These are phyloP conservation scores for Oryza meyeriana DNA, from an alignment of 176 grass and related monocot species.

Conservation along the genomic window DNA sequence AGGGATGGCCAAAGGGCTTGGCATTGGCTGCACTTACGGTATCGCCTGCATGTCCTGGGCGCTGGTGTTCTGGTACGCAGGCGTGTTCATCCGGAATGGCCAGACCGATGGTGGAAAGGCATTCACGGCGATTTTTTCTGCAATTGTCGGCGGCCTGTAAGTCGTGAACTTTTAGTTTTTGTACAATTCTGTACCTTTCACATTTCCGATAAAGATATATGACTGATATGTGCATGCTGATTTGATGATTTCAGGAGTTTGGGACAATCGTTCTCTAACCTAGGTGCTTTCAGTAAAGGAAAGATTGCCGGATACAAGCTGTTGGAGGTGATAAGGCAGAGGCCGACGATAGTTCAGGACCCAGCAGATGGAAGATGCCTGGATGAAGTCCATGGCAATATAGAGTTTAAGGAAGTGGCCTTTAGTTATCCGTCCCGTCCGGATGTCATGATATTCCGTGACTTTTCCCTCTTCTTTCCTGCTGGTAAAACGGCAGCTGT, in stretches of 20 bases:
- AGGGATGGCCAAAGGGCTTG: slow-evolving; percentile 84
- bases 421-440: slow-evolving; percentile 86
- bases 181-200: neutral
- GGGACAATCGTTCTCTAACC: slow-evolving; percentile 84
- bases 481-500: slow-evolving; percentile 68
- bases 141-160: slow-evolving; percentile 84
- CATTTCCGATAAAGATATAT: neutral
- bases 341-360: slow-evolving; percentile 71
- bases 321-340: slow-evolving; percentile 83
- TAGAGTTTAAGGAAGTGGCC: slow-evolving; percentile 80
- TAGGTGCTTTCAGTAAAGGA: slow-evolving; percentile 94
- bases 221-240: neutral
- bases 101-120: slow-evolving; percentile 88
- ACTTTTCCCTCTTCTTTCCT: slow-evolving; percentile 93
- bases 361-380: slow-evolving; percentile 52
- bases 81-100: slow-evolving; percentile 68
- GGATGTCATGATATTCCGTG: slow-evolving; percentile 71
- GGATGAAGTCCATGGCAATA: slow-evolving; percentile 78
- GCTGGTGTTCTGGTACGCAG: slow-evolving; percentile 87
- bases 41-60: slow-evolving; percentile 97
- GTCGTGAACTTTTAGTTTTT: neutral
- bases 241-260: slow-evolving; percentile 58
- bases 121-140: slow-evolving; percentile 87
- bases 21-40: slow-evolving; percentile 83
- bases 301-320: slow-evolving; percentile 85